These are phyloP conservation scores for Ustilago shanxiensis DNA, from an alignment of 1,284 basidiomycete genomes.

Conservation along the genomic window DNA sequence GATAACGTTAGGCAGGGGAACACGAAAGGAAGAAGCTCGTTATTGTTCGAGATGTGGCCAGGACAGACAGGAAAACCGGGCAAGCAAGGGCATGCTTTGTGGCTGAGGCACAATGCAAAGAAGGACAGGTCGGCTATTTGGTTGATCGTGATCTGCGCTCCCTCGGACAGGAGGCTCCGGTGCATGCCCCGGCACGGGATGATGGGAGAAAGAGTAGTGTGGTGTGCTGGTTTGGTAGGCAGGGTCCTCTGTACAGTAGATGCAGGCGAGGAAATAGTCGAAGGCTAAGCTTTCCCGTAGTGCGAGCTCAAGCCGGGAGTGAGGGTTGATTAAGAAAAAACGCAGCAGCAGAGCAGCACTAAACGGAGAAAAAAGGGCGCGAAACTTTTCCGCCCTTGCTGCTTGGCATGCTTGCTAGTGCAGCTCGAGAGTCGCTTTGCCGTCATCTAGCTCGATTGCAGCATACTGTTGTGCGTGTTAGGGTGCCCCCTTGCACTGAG, in stretches of 20 bases:
- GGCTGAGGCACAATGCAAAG: conserved; percentile 28
- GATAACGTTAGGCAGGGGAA: neutral
- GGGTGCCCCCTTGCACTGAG: conserved; percentile 11
- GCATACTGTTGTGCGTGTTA: too few relatives aligned
- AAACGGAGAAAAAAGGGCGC: neutral
- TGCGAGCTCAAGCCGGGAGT: neutral
- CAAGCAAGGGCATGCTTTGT: conserved; percentile 14
- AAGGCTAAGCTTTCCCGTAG: neutral
- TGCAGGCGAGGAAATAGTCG: neutral
- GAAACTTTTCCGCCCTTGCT: conserved; percentile 19
- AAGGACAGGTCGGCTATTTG: conserved; percentile 7
- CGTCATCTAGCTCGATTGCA: too few relatives aligned
- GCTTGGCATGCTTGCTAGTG: conserved; percentile 28
- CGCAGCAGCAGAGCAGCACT: neutral
- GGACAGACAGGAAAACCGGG: neutral
- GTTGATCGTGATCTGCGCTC: conserved; percentile 20
- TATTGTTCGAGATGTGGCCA: neutral
- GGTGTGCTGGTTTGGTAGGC: neutral
- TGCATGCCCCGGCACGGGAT: conserved; percentile 27
- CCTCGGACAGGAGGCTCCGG: conserved; percentile 28
- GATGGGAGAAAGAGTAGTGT: neutral
- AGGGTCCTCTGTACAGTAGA: conserved; percentile 4
- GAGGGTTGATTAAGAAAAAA: neutral
- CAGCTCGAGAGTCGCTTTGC: conserved; percentile 1
- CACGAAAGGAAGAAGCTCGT: neutral